Conservation (phyloP, 2,329 filamentous ascomycete genomes). For the Curvularia spicifera region DNA sequence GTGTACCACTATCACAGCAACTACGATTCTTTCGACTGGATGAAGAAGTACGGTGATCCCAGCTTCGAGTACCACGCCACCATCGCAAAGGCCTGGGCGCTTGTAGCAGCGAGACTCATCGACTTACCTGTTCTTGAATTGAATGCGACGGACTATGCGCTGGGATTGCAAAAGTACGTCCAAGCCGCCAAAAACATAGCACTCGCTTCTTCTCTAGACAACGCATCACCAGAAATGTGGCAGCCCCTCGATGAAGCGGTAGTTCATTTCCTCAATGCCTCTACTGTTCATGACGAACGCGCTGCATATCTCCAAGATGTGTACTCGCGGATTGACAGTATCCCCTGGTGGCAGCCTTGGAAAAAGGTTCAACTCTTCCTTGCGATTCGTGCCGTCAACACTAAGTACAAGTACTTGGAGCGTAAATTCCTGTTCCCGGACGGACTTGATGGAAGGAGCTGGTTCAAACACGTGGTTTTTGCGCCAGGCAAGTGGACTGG, state of each 20-base stretch:
- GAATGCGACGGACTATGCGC: constrained; percentile 56
- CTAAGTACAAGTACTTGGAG: constrained; percentile 84
- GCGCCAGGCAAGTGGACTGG: constrained; percentile 91
- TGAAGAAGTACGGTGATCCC: constrained; percentile 76
- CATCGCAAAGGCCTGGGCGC: constrained; percentile 55
- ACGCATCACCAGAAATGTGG: constrained; percentile 50
- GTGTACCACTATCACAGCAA: constrained; percentile 83
- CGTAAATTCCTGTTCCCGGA: constrained; percentile 76
- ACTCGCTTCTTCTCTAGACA: constrained; percentile 13
- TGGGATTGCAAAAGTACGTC: constrained; percentile 52
- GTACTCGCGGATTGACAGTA: constrained; percentile 53
- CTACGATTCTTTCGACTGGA: constrained; percentile 86
- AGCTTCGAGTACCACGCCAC: constrained; percentile 64
- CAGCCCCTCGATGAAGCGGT: constrained; percentile 58
- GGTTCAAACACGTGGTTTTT: constrained; percentile 97
- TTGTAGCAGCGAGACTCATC: constrained; percentile 55
- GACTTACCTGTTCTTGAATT: constrained; percentile 57
- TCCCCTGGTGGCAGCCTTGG: constrained; percentile 82
- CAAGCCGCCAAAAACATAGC: constrained; percentile 49
- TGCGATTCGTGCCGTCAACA: constrained; percentile 72
- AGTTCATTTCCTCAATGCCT: constrained; percentile 55
- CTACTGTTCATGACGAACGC: constrained; percentile 59
- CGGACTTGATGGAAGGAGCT: constrained; percentile 78
- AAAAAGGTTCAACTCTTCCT: constrained; percentile 69
- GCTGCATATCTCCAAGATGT: constrained; percentile 57